These are phyloP conservation scores for Fraxinus velutina DNA, from an alignment of 305 asterid genomes.

Conservation along the genomic window DNA sequence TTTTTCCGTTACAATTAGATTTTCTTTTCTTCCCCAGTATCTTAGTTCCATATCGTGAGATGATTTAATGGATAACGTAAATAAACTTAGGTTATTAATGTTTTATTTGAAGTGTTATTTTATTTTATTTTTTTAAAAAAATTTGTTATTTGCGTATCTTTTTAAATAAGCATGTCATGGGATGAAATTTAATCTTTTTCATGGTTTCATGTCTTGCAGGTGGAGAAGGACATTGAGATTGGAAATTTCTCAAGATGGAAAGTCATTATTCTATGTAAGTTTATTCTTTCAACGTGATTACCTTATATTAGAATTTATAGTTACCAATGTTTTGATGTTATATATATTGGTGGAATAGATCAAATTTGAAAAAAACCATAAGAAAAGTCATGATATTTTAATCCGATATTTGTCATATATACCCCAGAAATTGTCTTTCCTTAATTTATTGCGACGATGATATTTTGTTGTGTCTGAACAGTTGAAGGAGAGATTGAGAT, in stretches of 20 bases:
- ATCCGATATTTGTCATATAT: neutral
- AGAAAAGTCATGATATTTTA: slow-evolving; percentile 11
- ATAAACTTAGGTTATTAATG: neutral
- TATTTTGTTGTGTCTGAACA: neutral
- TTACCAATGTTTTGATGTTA: neutral
- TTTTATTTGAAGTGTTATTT: neutral
- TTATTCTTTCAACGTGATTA: neutral
- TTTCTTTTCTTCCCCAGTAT: neutral
- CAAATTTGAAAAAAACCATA: neutral
- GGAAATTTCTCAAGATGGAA: neutral
- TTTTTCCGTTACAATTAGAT: neutral
- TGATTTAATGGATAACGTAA: neutral
- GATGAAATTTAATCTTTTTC: slow-evolving; percentile 4
- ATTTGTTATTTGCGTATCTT: neutral
- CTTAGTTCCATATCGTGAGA: neutral
- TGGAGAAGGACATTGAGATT: slow-evolving; percentile 4
- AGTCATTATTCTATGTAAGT: neutral
- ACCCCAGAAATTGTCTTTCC: neutral
- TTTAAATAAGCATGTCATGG: neutral
- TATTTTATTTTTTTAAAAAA: neutral
- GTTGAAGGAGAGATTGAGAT: neutral
- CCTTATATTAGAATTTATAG: neutral
- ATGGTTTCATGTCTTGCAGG: slow-evolving; percentile 27
- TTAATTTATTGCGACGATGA: neutral
- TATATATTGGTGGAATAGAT: neutral